Base-by-base conservation (phyloP, 2,329 filamentous ascomycete species). In the Ophiostoma pallidulum region DNA sequence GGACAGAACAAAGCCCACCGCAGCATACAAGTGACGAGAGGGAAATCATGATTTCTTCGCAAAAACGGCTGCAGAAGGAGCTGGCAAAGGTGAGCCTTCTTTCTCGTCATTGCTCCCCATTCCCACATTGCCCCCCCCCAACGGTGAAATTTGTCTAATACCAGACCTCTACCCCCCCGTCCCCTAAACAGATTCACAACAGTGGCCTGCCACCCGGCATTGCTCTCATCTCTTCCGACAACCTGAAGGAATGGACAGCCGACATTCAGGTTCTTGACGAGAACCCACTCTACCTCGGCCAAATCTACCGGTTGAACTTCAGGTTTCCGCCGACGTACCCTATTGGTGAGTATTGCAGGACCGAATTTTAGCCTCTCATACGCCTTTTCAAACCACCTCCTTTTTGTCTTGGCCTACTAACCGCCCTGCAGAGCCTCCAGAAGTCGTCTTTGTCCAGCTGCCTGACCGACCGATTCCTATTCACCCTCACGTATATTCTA, bases 401-500 rank as follows among this genome's bases (percentile, higher is more conserved):
- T n/a, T n/a, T n/a, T 8, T 13, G 7, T 32, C 19, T 19, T 18
- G 19, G 8, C 13, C 13, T 28, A n/a, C 18, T 32, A 12, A 33
- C 33, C 39, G 18, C 16, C 32, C 12, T 16, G 20, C 58, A 94
- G 91, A 96, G 70, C 85, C 92, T 0, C 92, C 92, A 20, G 92
- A 98, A 72, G 92, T 97, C 55, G 85, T 86, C 48, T 98, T 98
- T 61, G 74, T 87, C 47, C 73, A 80, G 57, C 69, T 77, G 45
- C 64, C 78, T 29, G 71, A 76, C 57, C 76, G 79, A 38, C 74
- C 76, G 32, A 90, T 98, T 58, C 92, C 92, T 1, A 90, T 95
- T 64, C 92, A 98, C 60, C 92, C 92, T 3, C 92, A 98, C 69
- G 86, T 98, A 65, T 98, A 98, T 71, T 92, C 86, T 58, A 98